phyloP scores from a whole-genome alignment of 139 green algal species.

The Chlamydomonas sp. region DNA sequence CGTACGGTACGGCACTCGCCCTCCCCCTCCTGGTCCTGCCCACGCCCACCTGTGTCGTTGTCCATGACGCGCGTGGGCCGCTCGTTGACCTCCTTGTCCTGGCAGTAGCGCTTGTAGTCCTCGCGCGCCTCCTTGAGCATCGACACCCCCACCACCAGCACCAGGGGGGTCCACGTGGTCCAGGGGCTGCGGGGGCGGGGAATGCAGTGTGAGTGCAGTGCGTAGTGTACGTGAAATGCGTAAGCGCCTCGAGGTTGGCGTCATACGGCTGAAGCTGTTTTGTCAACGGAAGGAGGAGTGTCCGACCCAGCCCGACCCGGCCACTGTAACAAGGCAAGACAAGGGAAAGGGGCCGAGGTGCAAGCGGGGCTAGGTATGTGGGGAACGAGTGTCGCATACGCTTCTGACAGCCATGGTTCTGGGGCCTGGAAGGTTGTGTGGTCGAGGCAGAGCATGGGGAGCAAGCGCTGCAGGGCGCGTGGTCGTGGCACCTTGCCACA shows the following conservation, averaged over 20 bases:
- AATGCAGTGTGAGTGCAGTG: not conserved
- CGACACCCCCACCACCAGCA: constrained; percentile 73
- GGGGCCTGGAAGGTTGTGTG: no score
- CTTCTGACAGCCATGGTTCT: no score
- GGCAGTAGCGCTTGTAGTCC: constrained; percentile 71
- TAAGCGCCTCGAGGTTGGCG: not conserved
- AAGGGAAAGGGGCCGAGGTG: no score
- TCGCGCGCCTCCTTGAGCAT: constrained; percentile 75
- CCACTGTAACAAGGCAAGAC: no score
- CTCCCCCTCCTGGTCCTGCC: constrained; percentile 34
- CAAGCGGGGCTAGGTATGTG: no score
- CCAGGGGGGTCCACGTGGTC: constrained; percentile 62
- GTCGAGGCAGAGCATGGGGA: no score
- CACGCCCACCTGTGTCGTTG: not conserved
- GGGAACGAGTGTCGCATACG: no score
- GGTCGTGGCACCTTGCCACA: no score
- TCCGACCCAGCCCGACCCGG: no score
- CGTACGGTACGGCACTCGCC: not conserved
- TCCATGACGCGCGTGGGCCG: constrained; percentile 52
- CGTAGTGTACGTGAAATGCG: not conserved
- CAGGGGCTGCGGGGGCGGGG: constrained; percentile 34
- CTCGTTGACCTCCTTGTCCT: constrained; percentile 72
- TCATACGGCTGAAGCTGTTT: no score
- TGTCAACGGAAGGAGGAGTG: no score
- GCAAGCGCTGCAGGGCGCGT: no score